Base-by-base conservation (phyloP, 78 protist species). In the Monocercomonoides exilis region DNA sequence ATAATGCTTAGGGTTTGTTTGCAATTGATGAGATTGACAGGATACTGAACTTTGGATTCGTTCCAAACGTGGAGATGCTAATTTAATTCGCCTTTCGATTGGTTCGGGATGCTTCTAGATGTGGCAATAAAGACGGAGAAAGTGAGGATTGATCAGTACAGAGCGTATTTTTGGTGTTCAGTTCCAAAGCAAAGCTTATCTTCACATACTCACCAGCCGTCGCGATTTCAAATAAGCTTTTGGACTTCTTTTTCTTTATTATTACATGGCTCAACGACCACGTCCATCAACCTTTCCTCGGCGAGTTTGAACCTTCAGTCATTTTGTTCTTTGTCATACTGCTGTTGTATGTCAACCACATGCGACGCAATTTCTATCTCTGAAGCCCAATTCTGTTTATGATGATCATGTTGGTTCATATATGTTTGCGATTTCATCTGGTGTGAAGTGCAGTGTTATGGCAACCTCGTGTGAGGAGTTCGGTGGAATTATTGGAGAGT, bases 301-400 rank as follows among this genome's bases (percentile, higher is more conserved):
- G 70, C 70, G 21, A 11, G 2, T 36, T 44, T 21, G n/a, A n/a
- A n/a, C 38, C 92, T 85, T 3, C 95, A 91, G 84, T 88, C 2
- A 43, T 91, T 34, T 85, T 91, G 46, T 93, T 93, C 88, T 63
- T 90, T 1, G 95, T 93, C n/a, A 93, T 93, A 33, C 43, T 91
- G 81, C 95, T 93, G 41, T 21, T 21, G n/a, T 80, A 29, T 21
- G 45, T 80, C 38, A 21, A 1, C 45, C 3, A 34, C 45, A 1
- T 82, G 34, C 2, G 3, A 36, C 80, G 80, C 80, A 1, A 77
- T 21, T 41, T 3, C 80, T 38, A 38, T 36, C 34, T 36, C 80
- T 2, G 3, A 36, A 2, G 44, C 44, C n/a, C 3, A 11, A 1
- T n/a, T n/a, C n/a, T n/a, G n/a, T n/a, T n/a, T n/a, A n/a, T n/a